A percentile compares a stretch with the other conserved stretches of the same genome.
phyloP scores from a whole-genome alignment of 805 yeast species.

The Teunomyces barrocoloradensis region DNA sequence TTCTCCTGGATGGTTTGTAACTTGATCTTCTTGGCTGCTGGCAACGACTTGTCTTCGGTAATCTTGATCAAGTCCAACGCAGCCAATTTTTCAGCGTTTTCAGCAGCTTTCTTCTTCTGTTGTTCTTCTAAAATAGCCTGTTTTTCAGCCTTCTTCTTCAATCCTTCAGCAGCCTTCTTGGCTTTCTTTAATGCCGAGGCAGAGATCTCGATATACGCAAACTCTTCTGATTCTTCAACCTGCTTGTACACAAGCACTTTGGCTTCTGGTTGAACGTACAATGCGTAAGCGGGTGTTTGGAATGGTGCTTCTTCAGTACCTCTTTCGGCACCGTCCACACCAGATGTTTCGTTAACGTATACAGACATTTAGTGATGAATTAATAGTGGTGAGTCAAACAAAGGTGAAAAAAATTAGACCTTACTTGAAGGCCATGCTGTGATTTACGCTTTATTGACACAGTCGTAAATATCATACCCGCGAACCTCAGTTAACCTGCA shows the following conservation, averaged over 20 bases:
- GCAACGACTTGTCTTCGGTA: constrained; percentile 69
- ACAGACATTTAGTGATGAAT: constrained; percentile 33
- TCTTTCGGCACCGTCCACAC: constrained; percentile 59
- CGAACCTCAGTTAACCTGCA: neutral
- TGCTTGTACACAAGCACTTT: constrained; percentile 61
- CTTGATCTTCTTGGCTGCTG: constrained; percentile 66
- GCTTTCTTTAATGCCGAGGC: constrained; percentile 95
- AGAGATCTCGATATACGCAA: constrained; percentile 69
- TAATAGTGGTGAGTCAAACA: neutral
- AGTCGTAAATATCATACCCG: neutral
- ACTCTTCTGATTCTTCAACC: constrained; percentile 49
- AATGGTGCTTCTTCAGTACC: constrained; percentile 74
- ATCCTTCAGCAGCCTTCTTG: constrained; percentile 89
- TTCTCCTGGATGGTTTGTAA: constrained; percentile 51
- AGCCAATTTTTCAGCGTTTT: constrained; percentile 71
- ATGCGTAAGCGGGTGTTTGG: constrained; percentile 81
- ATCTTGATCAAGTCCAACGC: constrained; percentile 71
- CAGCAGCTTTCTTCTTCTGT: constrained; percentile 54
- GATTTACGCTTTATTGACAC: neutral
- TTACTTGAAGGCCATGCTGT: neutral
- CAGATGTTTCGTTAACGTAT: constrained; percentile 73
- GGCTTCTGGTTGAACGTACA: constrained; percentile 51
- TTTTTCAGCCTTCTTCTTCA: constrained; percentile 78
- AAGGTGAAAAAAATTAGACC: neutral
- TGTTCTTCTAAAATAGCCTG: constrained; percentile 58